Percentiles rank a stretch among this genome's conserved stretches.
Conservation (phyloP, 257 asterid species). For the Euphrasia confusa region DNA sequence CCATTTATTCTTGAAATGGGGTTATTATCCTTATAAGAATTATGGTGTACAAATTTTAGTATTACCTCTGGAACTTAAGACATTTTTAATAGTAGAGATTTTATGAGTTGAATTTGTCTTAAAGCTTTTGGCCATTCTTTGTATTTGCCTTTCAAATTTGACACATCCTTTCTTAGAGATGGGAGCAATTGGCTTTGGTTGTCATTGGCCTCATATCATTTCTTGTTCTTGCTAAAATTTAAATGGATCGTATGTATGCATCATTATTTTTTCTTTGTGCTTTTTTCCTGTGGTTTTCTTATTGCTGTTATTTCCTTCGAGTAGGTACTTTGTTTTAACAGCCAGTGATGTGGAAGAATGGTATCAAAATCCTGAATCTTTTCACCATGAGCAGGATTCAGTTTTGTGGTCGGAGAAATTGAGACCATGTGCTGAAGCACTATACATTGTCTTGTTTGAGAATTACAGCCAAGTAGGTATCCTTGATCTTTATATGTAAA, state of each 20-base stretch:
- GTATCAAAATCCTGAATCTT: conserved; percentile 81
- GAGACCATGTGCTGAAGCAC: conserved; percentile 97
- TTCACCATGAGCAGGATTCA: conserved; percentile 95
- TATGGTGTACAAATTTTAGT: conserved; percentile 7
- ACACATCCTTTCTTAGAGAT: neutral
- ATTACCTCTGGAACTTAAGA: neutral
- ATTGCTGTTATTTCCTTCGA: conserved; percentile 28
- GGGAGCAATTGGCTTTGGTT: conserved; percentile 12
- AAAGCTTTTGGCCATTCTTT: neutral
- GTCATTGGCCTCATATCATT: conserved; percentile 3
- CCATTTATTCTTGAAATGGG: conserved; percentile 2
- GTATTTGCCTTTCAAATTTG: conserved; percentile 8
- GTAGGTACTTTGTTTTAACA: conserved; percentile 92
- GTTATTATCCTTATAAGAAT: neutral
- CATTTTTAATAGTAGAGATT: neutral
- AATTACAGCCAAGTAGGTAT: conserved; percentile 76
- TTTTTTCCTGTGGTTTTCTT: conserved; percentile 22
- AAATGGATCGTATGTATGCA: neutral
- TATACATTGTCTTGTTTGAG: conserved; percentile 89
- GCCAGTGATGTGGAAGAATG: conserved; percentile 86
- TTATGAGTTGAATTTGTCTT: neutral
- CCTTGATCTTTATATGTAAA: conserved; percentile 23
- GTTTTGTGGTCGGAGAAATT: conserved; percentile 92
- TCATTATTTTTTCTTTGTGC: neutral
- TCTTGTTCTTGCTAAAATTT: conserved; percentile 8